Conservation (phyloP, 805 yeast species). For the Lipomyces sp. region DNA sequence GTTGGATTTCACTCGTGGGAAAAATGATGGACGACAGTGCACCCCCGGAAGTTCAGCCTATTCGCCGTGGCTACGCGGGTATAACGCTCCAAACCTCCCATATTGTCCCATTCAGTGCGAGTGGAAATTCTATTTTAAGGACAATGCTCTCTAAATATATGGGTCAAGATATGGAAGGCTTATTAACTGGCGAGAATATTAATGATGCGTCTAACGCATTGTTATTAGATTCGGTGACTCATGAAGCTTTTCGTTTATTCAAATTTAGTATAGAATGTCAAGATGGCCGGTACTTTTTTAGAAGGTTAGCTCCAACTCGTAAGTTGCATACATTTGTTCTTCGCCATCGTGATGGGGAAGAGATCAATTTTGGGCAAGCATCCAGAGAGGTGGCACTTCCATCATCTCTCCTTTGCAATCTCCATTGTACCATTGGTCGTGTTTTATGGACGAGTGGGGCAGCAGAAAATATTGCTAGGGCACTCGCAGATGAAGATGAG, state of each 20-base stretch:
- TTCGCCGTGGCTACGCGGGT: slow-evolving; percentile 11
- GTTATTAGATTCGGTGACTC: slow-evolving; percentile 8
- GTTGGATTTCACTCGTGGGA: slow-evolving; percentile 9
- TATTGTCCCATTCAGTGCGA: slow-evolving; percentile 7
- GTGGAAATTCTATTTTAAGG: slow-evolving; percentile 8
- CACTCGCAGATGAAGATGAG: slow-evolving; percentile 4
- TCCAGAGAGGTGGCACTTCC: slow-evolving; percentile 3
- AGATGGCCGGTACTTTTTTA: slow-evolving; percentile 5
- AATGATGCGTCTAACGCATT: slow-evolving; percentile 6
- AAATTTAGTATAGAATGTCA: slow-evolving; percentile 6
- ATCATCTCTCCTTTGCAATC: slow-evolving; percentile 4
- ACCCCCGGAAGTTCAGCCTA: slow-evolving; percentile 6
- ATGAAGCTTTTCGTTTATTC: slow-evolving; percentile 6
- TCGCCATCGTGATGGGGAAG: slow-evolving; percentile 8
- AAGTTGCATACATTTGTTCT: slow-evolving; percentile 6
- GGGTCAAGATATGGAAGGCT: slow-evolving; percentile 7
- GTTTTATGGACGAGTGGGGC: slow-evolving; percentile 10
- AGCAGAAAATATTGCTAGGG: slow-evolving; percentile 8
- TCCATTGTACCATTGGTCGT: slow-evolving; percentile 2
- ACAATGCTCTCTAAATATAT: background rate
- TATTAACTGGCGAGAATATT: slow-evolving; percentile 6
- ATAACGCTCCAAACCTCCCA: slow-evolving; percentile 4
- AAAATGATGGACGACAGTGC: slow-evolving; percentile 9
- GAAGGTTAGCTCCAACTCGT: slow-evolving; percentile 9
- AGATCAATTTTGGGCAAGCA: slow-evolving; percentile 6